phyloP scores from a whole-genome alignment of 2,329 filamentous ascomycete species.

The Fusarium udum region DNA sequence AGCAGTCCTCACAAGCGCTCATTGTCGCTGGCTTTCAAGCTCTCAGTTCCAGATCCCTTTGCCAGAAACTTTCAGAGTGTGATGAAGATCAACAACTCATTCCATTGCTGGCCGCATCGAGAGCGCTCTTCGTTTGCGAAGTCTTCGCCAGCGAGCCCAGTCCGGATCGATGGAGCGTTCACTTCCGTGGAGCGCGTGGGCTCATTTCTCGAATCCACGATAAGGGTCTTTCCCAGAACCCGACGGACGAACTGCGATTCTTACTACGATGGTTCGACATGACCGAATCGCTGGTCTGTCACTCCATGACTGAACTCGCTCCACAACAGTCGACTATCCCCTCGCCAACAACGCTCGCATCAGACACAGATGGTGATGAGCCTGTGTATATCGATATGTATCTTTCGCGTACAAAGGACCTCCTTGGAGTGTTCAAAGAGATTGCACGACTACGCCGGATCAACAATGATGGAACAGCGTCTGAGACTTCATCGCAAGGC shows the following conservation, averaged over 20 bases:
- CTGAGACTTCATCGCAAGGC: not conserved
- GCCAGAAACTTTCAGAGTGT: conserved; percentile 21
- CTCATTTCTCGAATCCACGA: conserved; percentile 22
- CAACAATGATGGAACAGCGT: not conserved
- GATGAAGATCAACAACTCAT: conserved; percentile 23
- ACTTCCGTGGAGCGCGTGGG: conserved; percentile 27
- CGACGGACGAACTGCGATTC: conserved; percentile 23
- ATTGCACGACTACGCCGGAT: conserved; percentile 12
- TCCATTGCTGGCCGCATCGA: conserved; percentile 15
- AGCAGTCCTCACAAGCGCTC: conserved; percentile 19
- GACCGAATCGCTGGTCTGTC: conserved; percentile 32
- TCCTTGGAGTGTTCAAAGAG: conserved; percentile 28
- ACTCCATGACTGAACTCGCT: conserved; percentile 19
- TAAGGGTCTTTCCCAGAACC: conserved; percentile 8
- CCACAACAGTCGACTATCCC: conserved; percentile 21
- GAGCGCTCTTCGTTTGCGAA: conserved; percentile 30
- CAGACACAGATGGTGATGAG: not conserved
- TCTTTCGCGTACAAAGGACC: conserved; percentile 23
- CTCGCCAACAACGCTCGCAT: conserved; percentile 22
- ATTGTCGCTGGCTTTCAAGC: conserved; percentile 29
- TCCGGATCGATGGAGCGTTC: conserved; percentile 31
- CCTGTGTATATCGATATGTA: conserved; percentile 34
- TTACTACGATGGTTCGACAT: conserved; percentile 33
- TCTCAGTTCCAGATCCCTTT: conserved; percentile 31
- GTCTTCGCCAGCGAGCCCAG: conserved; percentile 31